Evolutionary conservation across 495 filamentous ascomycete genomes (phyloP).

Genomic region (Daldinia concentrica): DNA sequence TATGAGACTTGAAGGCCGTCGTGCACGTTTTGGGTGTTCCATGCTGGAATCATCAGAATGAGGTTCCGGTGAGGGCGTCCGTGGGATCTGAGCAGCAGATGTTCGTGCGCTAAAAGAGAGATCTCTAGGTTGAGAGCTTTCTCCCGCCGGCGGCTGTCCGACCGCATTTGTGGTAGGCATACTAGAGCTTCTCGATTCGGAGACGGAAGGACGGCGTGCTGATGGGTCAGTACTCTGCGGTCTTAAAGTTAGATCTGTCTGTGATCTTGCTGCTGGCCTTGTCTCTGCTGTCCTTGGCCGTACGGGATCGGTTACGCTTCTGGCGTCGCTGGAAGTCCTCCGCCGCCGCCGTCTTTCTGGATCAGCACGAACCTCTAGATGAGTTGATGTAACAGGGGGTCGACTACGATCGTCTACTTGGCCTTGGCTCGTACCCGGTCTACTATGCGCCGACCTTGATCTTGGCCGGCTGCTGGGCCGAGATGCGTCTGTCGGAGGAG

Average conservation of each 20-base stretch:
- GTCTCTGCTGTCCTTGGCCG: constrained; percentile 51
- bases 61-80: constrained; percentile 32
- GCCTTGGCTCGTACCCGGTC: constrained; percentile 46
- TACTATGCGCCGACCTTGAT: constrained; percentile 50
- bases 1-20: constrained; percentile 37
- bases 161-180: constrained; percentile 40
- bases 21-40: constrained; percentile 32
- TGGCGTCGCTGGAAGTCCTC: constrained; percentile 51
- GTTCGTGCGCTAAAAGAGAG: constrained; percentile 45
- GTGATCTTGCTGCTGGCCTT: constrained; percentile 61
- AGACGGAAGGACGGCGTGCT: constrained; percentile 44
- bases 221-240: constrained; percentile 50
- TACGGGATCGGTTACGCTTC: constrained; percentile 56
- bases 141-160: constrained; percentile 4
- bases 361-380: constrained; percentile 56
- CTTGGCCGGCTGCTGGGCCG: constrained; percentile 53
- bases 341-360: constrained; percentile 53
- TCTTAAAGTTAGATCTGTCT: constrained; percentile 66
- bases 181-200: constrained; percentile 55
- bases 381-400: constrained; percentile 55
- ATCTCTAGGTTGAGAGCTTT: constrained; percentile 31
- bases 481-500: constrained; percentile 41
- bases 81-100: constrained; percentile 35
- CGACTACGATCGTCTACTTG: constrained; percentile 53
- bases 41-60: constrained; percentile 37